A percentile compares a stretch with the other conserved stretches of the same genome.
These are phyloP conservation scores for Thielaviopsis ethacetica DNA, from an alignment of 2,329 filamentous ascomycete species.

Conservation along the genomic window DNA sequence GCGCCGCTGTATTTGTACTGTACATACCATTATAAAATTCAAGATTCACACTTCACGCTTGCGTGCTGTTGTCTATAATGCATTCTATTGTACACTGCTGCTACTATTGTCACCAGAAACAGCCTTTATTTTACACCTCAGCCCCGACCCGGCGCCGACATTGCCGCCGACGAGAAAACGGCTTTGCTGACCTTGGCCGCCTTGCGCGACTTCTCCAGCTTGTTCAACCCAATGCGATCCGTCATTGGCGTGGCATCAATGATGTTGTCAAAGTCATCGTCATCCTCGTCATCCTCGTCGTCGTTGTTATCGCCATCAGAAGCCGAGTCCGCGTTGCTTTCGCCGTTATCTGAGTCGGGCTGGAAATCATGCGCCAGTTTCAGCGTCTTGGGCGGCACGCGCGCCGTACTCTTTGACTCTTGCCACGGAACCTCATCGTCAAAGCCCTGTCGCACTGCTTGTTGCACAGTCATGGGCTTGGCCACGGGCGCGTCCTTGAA, in stretches of 20 bases:
- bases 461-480: slow-evolving; percentile 29
- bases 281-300: slow-evolving; percentile 42
- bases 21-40: neutral
- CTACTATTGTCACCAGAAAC: neutral
- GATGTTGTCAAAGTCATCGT: slow-evolving; percentile 81
- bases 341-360: slow-evolving; percentile 53
- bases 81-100: neutral
- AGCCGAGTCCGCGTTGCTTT: slow-evolving; percentile 38
- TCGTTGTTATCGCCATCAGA: neutral
- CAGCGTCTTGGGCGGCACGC: slow-evolving; percentile 31
- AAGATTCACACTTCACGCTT: neutral
- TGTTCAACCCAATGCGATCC: slow-evolving; percentile 55
- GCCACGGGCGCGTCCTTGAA: slow-evolving; percentile 37
- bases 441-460: slow-evolving; percentile 17
- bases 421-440: neutral
- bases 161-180: slow-evolving; percentile 33
- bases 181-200: slow-evolving; percentile 30
- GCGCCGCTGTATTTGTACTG: neutral
- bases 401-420: slow-evolving; percentile 31
- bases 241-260: slow-evolving; percentile 83
- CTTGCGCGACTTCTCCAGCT: slow-evolving; percentile 38
- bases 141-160: slow-evolving; percentile 29
- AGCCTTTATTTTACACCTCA: neutral
- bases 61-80: neutral
- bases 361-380: slow-evolving; percentile 37